Evolutionary conservation across 1,284 basidiomycete genomes (phyloP).

Genomic region (Trichosporon coremiiforme): DNA sequence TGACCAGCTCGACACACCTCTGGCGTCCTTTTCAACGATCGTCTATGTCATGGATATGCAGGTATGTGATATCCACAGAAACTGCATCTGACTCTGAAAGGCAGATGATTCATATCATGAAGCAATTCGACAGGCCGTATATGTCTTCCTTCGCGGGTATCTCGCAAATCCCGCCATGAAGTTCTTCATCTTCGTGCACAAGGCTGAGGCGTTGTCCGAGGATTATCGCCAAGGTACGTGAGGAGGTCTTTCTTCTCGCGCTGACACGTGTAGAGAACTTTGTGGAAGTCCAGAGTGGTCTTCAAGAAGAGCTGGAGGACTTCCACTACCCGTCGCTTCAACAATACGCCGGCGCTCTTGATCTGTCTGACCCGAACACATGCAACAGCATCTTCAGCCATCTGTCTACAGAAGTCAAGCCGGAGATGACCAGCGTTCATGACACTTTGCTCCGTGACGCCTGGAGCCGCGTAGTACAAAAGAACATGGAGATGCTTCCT

Average conservation of each 20-base stretch:
- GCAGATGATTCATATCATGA: conserved; percentile 61
- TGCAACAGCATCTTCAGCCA: conserved; percentile 47
- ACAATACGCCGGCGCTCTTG: conserved; percentile 34
- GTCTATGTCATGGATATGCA: conserved; percentile 98
- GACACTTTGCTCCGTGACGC: conserved; percentile 61
- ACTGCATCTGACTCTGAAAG: conserved; percentile 28
- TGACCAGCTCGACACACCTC: conserved; percentile 70
- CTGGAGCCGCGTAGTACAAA: conserved; percentile 60
- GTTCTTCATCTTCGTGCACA: conserved; percentile 94
- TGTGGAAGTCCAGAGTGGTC: conserved; percentile 78
- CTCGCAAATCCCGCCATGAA: conserved; percentile 75
- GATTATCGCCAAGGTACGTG: conserved; percentile 86
- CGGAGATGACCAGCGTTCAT: conserved; percentile 61
- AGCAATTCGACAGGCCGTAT: conserved; percentile 75
- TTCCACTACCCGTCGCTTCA: conserved; percentile 58
- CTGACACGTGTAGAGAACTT: conserved; percentile 69
- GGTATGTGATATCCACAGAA: conserved; percentile 60
- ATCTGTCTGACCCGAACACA: conserved; percentile 46
- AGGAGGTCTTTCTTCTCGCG: not conserved
- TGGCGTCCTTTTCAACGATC: conserved; percentile 74
- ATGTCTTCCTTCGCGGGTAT: conserved; percentile 72
- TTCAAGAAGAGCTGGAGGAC: conserved; percentile 78
- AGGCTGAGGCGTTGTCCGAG: conserved; percentile 87
- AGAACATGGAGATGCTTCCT: conserved; percentile 58
- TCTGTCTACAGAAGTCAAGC: conserved; percentile 55